Base-by-base conservation (phyloP, 441 rosid genomes). In the Syzygium syzygioides region DNA sequence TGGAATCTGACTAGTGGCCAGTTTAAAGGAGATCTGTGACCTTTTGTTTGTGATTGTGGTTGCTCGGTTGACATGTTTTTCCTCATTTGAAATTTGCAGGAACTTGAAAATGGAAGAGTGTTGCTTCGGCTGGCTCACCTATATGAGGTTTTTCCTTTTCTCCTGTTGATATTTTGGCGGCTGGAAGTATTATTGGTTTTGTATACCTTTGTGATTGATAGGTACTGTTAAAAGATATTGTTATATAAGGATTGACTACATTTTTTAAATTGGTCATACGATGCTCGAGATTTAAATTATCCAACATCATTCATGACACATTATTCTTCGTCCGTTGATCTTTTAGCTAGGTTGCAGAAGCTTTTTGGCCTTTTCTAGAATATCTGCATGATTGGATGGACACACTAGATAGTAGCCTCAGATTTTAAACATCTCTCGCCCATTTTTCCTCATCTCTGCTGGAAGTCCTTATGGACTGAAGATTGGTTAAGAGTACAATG, bases 51-150 rank as follows among this genome's bases (percentile, higher is more conserved):
- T 87, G 45, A 17, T 50, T 83, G 85, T 64, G 56, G 37, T 54
- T 90, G 64, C 86, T 55, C 34, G 37, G 62, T 30, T 57, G 85
- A 71, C 50, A 50, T 55, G 64, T 50, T 84, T 62, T 83, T 32
- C 83, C 85, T 55, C 85, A 53, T 89, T 66, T 85, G 53, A 89
- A 68, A 41, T 66, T 79, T 90, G 56, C 93, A 95, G 98, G 95
- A 95, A 89, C 92, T 94, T 88, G 95, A 93, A 91, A 91, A 92
- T 59, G 95, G 95, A 56, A 91, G 90, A 91, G 95, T 95, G 84
- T 95, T 95, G 56, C 71, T 95, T 84, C 93, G 98, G 88, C 91
- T 95, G 93, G 96, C 98, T 88, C 98, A 95, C 91, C 92, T 95
- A 87, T 95, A 92, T 37, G 96, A 95, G 95, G 98, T 95, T 45